Base-by-base conservation (phyloP, 2,329 filamentous ascomycete genomes). In the Apiospora rasikravindrae region DNA sequence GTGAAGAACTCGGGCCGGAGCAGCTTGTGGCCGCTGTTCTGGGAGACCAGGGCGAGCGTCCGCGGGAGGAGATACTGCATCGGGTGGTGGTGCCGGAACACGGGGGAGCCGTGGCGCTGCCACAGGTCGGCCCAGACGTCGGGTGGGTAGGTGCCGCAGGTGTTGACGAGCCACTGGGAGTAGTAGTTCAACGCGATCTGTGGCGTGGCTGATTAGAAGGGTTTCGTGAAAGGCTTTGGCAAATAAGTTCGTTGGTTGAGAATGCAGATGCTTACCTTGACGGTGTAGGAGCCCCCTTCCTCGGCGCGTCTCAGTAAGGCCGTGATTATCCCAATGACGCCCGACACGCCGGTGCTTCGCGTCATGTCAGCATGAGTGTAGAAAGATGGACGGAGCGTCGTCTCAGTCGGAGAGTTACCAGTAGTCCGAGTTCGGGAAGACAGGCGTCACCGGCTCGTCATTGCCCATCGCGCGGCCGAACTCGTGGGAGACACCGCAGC, bases 1-100 rank as follows among this genome's bases (percentile, higher is more conserved):
- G 87, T 83, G 71, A 89, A 89, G 77, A 87, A 89, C 0, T 80
- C 78, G 0, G 84, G 81, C 5, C 84, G 81, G 71, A 89, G 85
- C 1, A 89, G 73, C 0, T 79, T 78, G 6, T 79, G 26, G n/a
- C 37, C 73, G 0, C 74, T 79, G 22, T 86, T 79, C 69, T 83
- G 75, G 26, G 80, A 71, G 33, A 87, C 75, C 77, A 84, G 80
- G 24, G 80, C 79, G 53, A 86, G 69, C 73, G 84, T 83, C 4
- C 77, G 77, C 10, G 84, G 84, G 7, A 86, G 71, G 1, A 77
- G 79, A 67, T 85, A 82, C 1, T 72, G 73, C 85, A 88, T 88
- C 42, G 82, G 80, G 73, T 89, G 83, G 75, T 86, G 85, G 75
- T 88, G 84, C 14, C 86, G 83, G 79, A 87, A 89, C 1, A 86